Conservation (phyloP, 257 asterid genomes). For the Echium plantagineum region DNA sequence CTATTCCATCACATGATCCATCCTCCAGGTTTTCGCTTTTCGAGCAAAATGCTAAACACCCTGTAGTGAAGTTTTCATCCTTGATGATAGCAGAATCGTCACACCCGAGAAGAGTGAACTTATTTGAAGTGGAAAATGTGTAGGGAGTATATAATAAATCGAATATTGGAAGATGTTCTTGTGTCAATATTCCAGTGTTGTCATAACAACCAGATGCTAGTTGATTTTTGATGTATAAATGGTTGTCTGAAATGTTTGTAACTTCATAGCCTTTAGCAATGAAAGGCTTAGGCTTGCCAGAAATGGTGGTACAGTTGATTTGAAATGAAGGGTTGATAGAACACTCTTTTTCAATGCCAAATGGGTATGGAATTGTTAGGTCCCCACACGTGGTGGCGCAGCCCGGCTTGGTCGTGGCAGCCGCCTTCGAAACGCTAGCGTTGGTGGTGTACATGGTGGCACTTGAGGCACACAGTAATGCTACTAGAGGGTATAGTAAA, state of each 20-base stretch:
- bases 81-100: constrained; percentile 21
- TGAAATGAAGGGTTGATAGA: constrained; percentile 2
- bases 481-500: too few relatives aligned
- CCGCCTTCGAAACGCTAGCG: too few relatives aligned
- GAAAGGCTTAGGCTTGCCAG: constrained; percentile 11
- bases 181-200: too few relatives aligned
- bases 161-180: too few relatives aligned
- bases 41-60: constrained; percentile 31
- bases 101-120: constrained; percentile 36
- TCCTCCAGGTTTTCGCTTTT: constrained; percentile 19
- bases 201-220: background rate
- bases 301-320: constrained; percentile 10
- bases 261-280: background rate
- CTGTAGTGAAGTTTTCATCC: constrained; percentile 23
- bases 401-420: constrained; percentile 13
- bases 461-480: too few relatives aligned
- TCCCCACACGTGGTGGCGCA: constrained; percentile 17
- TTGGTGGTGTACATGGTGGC: too few relatives aligned
- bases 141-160: constrained; percentile 7
- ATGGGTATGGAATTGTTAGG: constrained; percentile 21
- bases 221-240: background rate
- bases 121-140: constrained; percentile 27
- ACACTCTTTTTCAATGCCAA: constrained; percentile 14
- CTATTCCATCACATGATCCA: constrained; percentile 37
- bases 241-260: background rate